These are phyloP conservation scores for Gypsophila paniculata DNA, from an alignment of 179 eudicot species.

Conservation along the genomic window DNA sequence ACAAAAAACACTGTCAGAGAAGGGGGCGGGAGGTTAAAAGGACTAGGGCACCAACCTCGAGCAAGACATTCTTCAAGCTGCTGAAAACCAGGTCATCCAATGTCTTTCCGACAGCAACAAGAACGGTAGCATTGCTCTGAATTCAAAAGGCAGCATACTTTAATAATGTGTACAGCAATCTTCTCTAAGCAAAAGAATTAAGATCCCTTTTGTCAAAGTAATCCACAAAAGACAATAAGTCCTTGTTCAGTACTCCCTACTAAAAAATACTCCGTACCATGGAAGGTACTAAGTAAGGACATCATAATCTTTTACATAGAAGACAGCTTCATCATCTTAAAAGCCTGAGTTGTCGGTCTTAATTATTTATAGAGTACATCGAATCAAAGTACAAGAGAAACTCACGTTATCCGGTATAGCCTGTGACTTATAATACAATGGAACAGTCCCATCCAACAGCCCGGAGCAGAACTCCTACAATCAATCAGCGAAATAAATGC, in stretches of 20 bases:
- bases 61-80: slow-evolving; percentile 59
- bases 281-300: background rate
- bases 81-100: slow-evolving; percentile 64
- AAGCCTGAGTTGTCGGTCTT: background rate
- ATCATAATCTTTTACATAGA: background rate
- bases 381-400: background rate
- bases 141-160: slow-evolving; percentile 15
- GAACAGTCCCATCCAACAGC: slow-evolving; percentile 48
- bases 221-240: background rate
- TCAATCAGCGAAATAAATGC: background rate
- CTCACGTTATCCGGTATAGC: slow-evolving; percentile 81
- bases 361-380: background rate
- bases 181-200: background rate
- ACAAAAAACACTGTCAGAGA: background rate
- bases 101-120: slow-evolving; percentile 79
- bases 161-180: background rate
- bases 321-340: slow-evolving; percentile 2
- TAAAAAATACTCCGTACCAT: background rate
- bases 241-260: background rate
- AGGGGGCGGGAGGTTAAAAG: background rate
- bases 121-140: slow-evolving; percentile 62
- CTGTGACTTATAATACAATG: slow-evolving; percentile 72
- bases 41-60: slow-evolving; percentile 55
- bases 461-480: slow-evolving; percentile 73
- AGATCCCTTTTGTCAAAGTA: no score